Evolutionary conservation across 2,329 filamentous ascomycete genomes (phyloP).

Genomic region (Monosporascus sp.): DNA sequence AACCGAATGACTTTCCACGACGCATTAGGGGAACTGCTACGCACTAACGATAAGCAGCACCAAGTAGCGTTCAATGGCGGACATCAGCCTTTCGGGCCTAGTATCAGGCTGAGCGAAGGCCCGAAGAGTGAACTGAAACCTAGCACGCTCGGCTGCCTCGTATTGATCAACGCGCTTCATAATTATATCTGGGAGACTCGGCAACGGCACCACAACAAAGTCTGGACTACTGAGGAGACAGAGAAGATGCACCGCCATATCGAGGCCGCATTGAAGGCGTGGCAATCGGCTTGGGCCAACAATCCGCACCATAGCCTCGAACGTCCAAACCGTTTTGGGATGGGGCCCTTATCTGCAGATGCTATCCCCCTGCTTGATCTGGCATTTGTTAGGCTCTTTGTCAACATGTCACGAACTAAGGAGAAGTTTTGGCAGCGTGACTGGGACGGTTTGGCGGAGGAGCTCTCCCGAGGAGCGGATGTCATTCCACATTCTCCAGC

Average conservation of each 20-base stretch:
- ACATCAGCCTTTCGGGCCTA: constrained; percentile 43
- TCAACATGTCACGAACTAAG: constrained; percentile 87
- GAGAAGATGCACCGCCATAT: constrained; percentile 96
- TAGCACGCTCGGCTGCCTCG: constrained; percentile 86
- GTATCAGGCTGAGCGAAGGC: constrained; percentile 40
- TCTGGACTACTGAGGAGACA: constrained; percentile 88
- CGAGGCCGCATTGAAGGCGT: constrained; percentile 86
- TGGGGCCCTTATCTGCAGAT: constrained; percentile 80
- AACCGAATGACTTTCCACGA: constrained; percentile 74
- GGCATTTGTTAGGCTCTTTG: constrained; percentile 86
- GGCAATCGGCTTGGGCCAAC: constrained; percentile 87
- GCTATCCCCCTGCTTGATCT: constrained; percentile 87
- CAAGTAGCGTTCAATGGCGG: constrained; percentile 41
- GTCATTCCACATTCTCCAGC: constrained; percentile 61
- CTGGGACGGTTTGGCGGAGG: constrained; percentile 85
- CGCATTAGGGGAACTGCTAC: constrained; percentile 74
- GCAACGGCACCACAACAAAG: constrained; percentile 78
- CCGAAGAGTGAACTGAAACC: constrained; percentile 63
- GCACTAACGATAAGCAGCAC: constrained; percentile 62
- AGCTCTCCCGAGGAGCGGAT: constrained; percentile 73
- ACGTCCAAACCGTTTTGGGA: constrained; percentile 75
- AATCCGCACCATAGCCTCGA: constrained; percentile 81
- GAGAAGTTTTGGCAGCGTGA: constrained; percentile 93
- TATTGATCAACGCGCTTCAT: constrained; percentile 90
- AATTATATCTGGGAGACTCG: constrained; percentile 98